phyloP scores from a whole-genome alignment of 2,329 filamentous ascomycete species.

The Parastagonospora nodorum region DNA sequence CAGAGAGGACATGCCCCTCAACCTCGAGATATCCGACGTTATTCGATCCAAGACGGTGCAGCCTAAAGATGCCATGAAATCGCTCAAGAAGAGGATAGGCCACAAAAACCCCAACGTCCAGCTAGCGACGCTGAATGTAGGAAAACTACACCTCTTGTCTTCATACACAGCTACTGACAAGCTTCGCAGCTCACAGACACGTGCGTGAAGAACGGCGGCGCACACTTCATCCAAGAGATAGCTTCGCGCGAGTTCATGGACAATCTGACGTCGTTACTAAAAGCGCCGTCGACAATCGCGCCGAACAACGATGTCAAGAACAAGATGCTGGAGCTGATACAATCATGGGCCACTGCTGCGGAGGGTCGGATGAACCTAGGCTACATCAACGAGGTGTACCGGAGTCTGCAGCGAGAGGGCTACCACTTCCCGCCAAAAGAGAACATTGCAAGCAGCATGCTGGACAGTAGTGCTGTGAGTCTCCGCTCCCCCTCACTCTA shows the following conservation, averaged over 20 bases:
- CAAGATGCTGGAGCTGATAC: slow-evolving; percentile 92
- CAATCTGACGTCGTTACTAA: slow-evolving; percentile 87
- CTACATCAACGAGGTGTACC: slow-evolving; percentile 90
- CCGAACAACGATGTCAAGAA: slow-evolving; percentile 83
- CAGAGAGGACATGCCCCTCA: slow-evolving; percentile 94
- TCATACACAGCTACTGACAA: slow-evolving; percentile 12
- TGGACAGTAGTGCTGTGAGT: slow-evolving; percentile 91
- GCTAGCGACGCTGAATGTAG: slow-evolving; percentile 87
- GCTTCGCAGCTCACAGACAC: slow-evolving; percentile 81
- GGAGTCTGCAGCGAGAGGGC: slow-evolving; percentile 78
- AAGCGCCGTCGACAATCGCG: slow-evolving; percentile 73
- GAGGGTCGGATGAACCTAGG: slow-evolving; percentile 80
- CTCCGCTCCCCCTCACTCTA: no score
- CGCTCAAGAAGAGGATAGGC: slow-evolving; percentile 89
- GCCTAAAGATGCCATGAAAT: slow-evolving; percentile 97
- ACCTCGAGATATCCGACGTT: slow-evolving; percentile 96
- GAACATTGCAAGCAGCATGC: slow-evolving; percentile 92
- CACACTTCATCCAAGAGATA: slow-evolving; percentile 93
- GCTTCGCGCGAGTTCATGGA: slow-evolving; percentile 98
- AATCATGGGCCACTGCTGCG: slow-evolving; percentile 89
- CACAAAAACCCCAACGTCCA: slow-evolving; percentile 98
- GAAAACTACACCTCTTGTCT: slow-evolving; percentile 14
- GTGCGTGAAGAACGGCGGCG: slow-evolving; percentile 96
- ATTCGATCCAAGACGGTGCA: slow-evolving; percentile 97
- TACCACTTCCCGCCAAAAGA: slow-evolving; percentile 87